A percentile compares a stretch with the other conserved stretches of the same genome.
Conservation (phyloP, 208 protist species). For the Crithidia sp. region DNA sequence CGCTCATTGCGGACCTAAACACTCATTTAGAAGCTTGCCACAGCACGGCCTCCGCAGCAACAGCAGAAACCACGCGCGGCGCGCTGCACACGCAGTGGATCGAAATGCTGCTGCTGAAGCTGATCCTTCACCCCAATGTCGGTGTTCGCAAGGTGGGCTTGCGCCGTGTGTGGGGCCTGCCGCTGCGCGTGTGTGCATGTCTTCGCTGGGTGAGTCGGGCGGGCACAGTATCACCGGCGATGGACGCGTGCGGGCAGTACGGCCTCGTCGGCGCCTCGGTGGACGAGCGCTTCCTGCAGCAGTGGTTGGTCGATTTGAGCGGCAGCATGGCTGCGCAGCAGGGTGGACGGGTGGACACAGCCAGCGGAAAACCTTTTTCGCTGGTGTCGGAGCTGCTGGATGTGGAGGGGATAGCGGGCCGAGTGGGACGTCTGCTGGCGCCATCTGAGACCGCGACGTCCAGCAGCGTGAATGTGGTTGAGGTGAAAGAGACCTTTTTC, state of each 20-base stretch:
- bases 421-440: slow-evolving; percentile 36
- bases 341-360: background rate
- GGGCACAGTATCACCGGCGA: slow-evolving; percentile 44
- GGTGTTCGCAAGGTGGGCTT: slow-evolving; percentile 78
- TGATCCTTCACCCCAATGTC: slow-evolving; percentile 80
- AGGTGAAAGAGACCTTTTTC: slow-evolving; percentile 75
- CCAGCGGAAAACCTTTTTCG: background rate
- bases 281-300: slow-evolving; percentile 39
- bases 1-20: slow-evolving; percentile 45
- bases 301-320: slow-evolving; percentile 28
- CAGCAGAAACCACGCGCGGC: background rate
- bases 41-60: background rate
- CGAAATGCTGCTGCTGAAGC: slow-evolving; percentile 82
- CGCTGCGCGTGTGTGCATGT: slow-evolving; percentile 62
- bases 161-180: slow-evolving; percentile 61
- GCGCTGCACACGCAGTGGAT: slow-evolving; percentile 71
- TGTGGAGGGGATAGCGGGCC: slow-evolving; percentile 31
- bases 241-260: slow-evolving; percentile 61
- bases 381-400: slow-evolving; percentile 48
- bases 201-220: slow-evolving; percentile 72
- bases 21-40: slow-evolving; percentile 6
- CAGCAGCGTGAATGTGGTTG: slow-evolving; percentile 33
- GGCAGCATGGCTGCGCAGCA: slow-evolving; percentile 3
- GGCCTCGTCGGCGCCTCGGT: slow-evolving; percentile 48
- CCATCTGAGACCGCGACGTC: background rate